phyloP scores from a whole-genome alignment of 2,329 filamentous ascomycete genomes.

The Chrysoporthe puriensis region DNA sequence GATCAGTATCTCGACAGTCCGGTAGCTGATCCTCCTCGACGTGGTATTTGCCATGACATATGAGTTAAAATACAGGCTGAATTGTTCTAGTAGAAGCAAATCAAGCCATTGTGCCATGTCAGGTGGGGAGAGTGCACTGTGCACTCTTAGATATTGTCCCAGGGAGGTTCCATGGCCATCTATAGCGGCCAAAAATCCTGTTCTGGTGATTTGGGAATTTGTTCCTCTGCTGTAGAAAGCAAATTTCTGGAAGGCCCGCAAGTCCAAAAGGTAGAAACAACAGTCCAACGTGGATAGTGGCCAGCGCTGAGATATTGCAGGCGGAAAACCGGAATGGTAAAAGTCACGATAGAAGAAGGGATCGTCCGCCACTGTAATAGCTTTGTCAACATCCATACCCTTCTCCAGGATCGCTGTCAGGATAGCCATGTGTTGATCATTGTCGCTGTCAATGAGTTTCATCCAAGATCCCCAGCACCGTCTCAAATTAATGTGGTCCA shows the following conservation, averaged over 20 bases:
- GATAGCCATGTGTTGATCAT: background rate
- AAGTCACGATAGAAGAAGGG: too few relatives aligned
- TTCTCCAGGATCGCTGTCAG: background rate
- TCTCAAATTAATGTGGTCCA: background rate
- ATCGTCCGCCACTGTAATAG: too few relatives aligned
- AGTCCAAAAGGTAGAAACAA: background rate
- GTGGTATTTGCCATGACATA: too few relatives aligned
- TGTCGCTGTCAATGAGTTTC: background rate
- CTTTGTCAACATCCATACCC: background rate
- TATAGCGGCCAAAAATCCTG: background rate
- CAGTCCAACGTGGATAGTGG: background rate
- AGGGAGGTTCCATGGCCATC: background rate
- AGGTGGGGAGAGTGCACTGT: background rate
- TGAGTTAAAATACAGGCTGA: too few relatives aligned
- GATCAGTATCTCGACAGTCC: background rate
- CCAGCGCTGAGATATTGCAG: background rate
- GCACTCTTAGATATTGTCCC: background rate
- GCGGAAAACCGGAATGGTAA: background rate
- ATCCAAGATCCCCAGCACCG: fast-evolving
- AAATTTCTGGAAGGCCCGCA: background rate
- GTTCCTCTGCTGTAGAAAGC: background rate
- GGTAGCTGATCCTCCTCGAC: background rate
- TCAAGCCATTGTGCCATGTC: background rate
- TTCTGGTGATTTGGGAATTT: background rate
- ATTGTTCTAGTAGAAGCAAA: background rate